Conservation (phyloP, 139 green algal species). For the Chara braunii region DNA sequence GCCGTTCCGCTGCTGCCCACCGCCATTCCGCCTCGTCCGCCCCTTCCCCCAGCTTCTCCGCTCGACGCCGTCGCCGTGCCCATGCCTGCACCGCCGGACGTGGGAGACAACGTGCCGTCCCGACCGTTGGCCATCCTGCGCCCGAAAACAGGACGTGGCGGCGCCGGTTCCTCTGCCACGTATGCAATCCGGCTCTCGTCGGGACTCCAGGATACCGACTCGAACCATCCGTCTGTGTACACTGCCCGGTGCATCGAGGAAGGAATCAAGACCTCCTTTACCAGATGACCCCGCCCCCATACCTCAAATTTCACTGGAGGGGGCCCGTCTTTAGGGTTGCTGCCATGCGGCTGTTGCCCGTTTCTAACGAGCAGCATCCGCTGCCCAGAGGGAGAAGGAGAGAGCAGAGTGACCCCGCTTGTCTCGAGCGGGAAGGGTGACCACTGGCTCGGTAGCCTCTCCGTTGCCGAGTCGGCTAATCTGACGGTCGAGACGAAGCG, state of each 20-base stretch:
- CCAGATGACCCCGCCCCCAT: conserved; percentile 51
- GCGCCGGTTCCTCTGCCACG: conserved; percentile 60
- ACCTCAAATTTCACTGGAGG: conserved; percentile 53
- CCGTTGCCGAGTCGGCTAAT: conserved; percentile 23
- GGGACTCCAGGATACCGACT: conserved; percentile 61
- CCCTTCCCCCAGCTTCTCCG: too few species aligned
- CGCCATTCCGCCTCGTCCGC: too few species aligned
- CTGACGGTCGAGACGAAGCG: conserved; percentile 47
- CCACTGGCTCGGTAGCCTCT: conserved; percentile 25
- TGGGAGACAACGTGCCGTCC: too few species aligned
- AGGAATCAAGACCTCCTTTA: conserved; percentile 57
- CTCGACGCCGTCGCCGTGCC: too few species aligned
- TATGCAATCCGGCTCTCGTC: conserved; percentile 69
- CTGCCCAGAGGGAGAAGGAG: conserved; percentile 57
- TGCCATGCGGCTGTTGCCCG: neutral
- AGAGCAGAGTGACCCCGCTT: conserved; percentile 37
- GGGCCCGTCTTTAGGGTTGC: neutral
- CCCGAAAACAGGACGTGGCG: conserved; percentile 20
- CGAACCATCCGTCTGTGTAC: conserved; percentile 71
- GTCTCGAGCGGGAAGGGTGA: conserved; percentile 49
- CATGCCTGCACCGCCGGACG: too few species aligned
- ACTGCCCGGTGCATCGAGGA: conserved; percentile 63
- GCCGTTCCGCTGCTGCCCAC: too few species aligned
- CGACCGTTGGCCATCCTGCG: too few species aligned
- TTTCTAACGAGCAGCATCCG: conserved; percentile 22